These are phyloP conservation scores for Fusarium denticulatum DNA, from an alignment of 2,329 filamentous ascomycete genomes.

Conservation along the genomic window DNA sequence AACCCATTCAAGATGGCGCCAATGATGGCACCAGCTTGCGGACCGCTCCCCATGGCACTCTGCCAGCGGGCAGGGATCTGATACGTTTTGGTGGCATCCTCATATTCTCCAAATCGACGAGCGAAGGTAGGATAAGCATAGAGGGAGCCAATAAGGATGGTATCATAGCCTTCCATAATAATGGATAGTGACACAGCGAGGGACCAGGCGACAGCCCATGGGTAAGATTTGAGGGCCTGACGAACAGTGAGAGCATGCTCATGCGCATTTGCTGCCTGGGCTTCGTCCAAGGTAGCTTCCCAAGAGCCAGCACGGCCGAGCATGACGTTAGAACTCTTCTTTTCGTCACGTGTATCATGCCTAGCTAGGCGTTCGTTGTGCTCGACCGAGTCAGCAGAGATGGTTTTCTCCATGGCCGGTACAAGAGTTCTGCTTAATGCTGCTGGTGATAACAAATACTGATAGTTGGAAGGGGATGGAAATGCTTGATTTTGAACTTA, in stretches of 20 bases:
- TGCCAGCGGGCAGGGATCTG: background rate
- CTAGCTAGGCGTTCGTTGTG: background rate
- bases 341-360: background rate
- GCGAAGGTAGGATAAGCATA: background rate
- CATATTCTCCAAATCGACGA: background rate
- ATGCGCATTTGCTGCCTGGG: background rate
- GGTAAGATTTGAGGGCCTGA: background rate
- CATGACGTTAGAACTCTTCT: rapidly evolving
- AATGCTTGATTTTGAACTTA: background rate
- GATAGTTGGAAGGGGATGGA: background rate
- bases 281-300: background rate
- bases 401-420: background rate
- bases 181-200: background rate
- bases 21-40: background rate
- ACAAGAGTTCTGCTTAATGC: rapidly evolving
- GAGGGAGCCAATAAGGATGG: background rate
- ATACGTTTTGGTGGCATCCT: background rate
- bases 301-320: background rate
- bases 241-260: background rate
- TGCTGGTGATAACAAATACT: background rate
- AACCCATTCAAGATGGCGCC: background rate
- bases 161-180: background rate
- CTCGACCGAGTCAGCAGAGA: background rate
- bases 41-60: background rate
- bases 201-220: background rate